Conservation (phyloP, 768 basidiomycete species). For the Lepiota venenata region DNA sequence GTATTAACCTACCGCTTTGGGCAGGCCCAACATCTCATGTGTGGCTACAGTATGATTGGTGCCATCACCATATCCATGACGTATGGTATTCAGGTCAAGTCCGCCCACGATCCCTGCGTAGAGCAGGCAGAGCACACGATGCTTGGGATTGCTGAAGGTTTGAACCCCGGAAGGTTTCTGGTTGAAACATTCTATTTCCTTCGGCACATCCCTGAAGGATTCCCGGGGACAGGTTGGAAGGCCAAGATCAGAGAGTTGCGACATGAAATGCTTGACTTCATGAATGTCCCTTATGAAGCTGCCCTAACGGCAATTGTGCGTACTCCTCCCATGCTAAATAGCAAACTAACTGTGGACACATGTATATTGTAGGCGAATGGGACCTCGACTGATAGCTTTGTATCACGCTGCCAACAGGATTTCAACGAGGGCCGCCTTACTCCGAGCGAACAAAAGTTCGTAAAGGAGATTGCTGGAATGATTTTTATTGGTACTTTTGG, state of each 20-base stretch:
- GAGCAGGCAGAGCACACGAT: slow-evolving; percentile 5
- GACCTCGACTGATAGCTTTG: slow-evolving; percentile 13
- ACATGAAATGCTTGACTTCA: slow-evolving; percentile 17
- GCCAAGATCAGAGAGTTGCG: slow-evolving; percentile 19
- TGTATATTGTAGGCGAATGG: slow-evolving; percentile 13
- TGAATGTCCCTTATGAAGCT: slow-evolving; percentile 21
- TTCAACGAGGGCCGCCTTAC: slow-evolving; percentile 13
- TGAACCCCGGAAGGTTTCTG: slow-evolving; percentile 13
- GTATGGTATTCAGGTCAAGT: slow-evolving; percentile 10
- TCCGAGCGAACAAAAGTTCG: slow-evolving; percentile 4
- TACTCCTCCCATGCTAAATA: not conserved
- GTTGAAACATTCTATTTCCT: slow-evolving; percentile 25
- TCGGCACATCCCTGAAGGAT: slow-evolving; percentile 42
- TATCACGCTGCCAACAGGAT: slow-evolving; percentile 12
- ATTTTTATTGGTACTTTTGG: slow-evolving; percentile 17
- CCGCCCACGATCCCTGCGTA: slow-evolving; percentile 4
- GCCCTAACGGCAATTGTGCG: slow-evolving; percentile 17
- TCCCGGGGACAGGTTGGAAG: slow-evolving; percentile 46
- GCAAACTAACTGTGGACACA: too few species aligned
- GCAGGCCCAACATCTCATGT: not conserved
- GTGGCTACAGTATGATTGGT: slow-evolving; percentile 11
- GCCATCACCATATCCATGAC: slow-evolving; percentile 6
- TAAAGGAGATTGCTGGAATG: slow-evolving; percentile 16
- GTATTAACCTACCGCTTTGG: not conserved
- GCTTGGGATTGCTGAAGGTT: not conserved